These are phyloP conservation scores for Termitomyces sp. DNA, from an alignment of 768 basidiomycete genomes.

Conservation along the genomic window DNA sequence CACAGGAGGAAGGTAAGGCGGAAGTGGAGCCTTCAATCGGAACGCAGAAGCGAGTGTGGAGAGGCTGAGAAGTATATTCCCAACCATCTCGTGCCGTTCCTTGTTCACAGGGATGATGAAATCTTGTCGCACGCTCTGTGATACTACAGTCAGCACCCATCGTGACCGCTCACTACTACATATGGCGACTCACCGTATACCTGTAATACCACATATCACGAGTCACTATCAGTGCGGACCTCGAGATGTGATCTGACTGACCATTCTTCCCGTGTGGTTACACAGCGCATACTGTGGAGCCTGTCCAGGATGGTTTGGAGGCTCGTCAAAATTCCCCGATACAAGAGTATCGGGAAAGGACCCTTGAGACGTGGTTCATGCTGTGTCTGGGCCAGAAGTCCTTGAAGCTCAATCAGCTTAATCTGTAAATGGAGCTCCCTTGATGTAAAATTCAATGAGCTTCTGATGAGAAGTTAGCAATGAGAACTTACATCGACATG, in stretches of 20 bases:
- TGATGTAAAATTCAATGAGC: neutral
- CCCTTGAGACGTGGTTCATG: conserved; percentile 96
- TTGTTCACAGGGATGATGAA: conserved; percentile 90
- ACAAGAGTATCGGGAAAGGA: conserved; percentile 85
- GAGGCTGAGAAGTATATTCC: conserved; percentile 90
- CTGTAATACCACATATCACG: conserved; percentile 27
- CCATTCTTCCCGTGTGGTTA: conserved; percentile 97
- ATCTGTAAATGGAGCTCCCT: conserved; percentile 97
- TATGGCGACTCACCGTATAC: conserved; percentile 58
- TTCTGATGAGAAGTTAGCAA: neutral
- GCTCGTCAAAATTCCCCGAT: conserved; percentile 78
- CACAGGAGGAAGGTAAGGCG: conserved; percentile 93
- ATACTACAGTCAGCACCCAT: conserved; percentile 1
- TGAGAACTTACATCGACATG: conserved; percentile 77
- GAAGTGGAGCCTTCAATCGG: conserved; percentile 85
- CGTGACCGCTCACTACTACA: neutral
- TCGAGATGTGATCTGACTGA: conserved; percentile 28
- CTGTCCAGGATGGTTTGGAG: conserved; percentile 84
- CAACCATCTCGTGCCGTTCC: conserved; percentile 91
- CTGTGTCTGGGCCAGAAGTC: conserved; percentile 81
- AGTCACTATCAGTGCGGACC: neutral
- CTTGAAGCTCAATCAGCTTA: conserved; percentile 82
- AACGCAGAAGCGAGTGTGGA: conserved; percentile 79
- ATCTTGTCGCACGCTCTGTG: conserved; percentile 74
- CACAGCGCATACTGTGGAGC: conserved; percentile 94